phyloP scores from a whole-genome alignment of 805 yeast species.

The Schizosaccharomyces japonicus region DNA sequence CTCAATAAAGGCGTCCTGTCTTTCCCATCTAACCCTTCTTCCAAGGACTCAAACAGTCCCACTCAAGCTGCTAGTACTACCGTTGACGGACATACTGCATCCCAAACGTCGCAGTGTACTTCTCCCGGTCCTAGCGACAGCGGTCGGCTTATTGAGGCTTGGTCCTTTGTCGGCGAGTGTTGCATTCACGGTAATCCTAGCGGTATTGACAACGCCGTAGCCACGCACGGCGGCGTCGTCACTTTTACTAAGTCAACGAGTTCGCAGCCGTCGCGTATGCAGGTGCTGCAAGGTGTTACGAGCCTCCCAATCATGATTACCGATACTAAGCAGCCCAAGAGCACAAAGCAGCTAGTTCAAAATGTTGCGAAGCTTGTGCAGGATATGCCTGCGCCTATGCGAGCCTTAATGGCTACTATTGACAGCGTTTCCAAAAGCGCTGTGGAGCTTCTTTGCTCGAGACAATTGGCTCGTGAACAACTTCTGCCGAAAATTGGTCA shows the following conservation, averaged over 20 bases:
- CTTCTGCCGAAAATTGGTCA: constrained; percentile 23
- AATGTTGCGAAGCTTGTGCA: constrained; percentile 36
- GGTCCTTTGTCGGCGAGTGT: constrained; percentile 85
- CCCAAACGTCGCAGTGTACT: no score
- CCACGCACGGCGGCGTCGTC: constrained; percentile 90
- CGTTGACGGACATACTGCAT: no score
- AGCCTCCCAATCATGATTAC: constrained; percentile 50
- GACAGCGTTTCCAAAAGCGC: constrained; percentile 53
- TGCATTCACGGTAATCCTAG: constrained; percentile 93
- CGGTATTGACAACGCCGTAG: constrained; percentile 90
- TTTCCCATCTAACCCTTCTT: no score
- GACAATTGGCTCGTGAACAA: constrained; percentile 16
- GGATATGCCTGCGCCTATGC: constrained; percentile 30
- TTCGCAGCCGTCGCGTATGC: constrained; percentile 8
- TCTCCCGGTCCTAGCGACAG: no score
- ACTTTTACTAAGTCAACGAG: constrained; percentile 37
- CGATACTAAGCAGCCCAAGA: constrained; percentile 66
- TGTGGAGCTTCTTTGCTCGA: constrained; percentile 28
- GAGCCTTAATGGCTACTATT: constrained; percentile 49
- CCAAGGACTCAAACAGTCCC: no score
- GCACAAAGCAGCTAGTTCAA: constrained; percentile 64
- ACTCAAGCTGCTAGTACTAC: no score
- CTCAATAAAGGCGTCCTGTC: no score
- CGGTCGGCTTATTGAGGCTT: constrained; percentile 34
- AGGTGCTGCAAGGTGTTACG: constrained; percentile 15